phyloP scores from a whole-genome alignment of 179 eudicot genomes.

The Beta corolliflora region DNA sequence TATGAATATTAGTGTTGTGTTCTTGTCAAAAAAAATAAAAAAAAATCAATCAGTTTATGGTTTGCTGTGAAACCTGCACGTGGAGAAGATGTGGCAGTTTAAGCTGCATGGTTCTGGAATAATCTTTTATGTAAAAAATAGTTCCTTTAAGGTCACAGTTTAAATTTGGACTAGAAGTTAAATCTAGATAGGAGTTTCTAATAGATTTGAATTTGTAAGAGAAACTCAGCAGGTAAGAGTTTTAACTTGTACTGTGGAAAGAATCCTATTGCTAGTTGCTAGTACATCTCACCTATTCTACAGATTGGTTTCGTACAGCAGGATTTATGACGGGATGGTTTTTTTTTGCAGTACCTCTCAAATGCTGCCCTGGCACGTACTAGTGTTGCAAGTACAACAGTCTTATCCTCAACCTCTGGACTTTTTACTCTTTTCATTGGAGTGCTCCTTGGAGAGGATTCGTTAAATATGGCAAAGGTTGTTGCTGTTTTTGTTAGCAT shows the following conservation, averaged over 20 bases:
- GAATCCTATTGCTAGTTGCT: conserved; percentile 5
- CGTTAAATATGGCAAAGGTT: conserved; percentile 80
- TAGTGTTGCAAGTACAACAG: conserved; percentile 99
- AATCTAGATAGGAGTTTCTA: neutral
- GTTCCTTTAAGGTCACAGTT: neutral
- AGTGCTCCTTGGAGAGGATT: conserved; percentile 91
- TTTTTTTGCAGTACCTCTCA: conserved; percentile 71
- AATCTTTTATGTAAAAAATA: neutral
- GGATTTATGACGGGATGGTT: conserved; percentile 12
- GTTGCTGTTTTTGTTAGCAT: conserved; percentile 94
- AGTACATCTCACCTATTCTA: neutral
- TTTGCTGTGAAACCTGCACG: too few species aligned
- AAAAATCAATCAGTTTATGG: too few species aligned
- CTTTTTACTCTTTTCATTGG: conserved; percentile 96
- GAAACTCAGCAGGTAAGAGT: neutral
- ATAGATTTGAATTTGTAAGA: neutral
- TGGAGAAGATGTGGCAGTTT: neutral
- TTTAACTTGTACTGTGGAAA: neutral
- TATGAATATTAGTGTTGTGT: too few species aligned
- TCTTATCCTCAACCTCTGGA: conserved; percentile 95
- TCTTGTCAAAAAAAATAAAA: too few species aligned
- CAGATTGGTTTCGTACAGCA: conserved; percentile 11
- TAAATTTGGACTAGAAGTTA: neutral
- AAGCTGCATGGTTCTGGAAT: neutral
- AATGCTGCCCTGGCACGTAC: conserved; percentile 98